These are phyloP conservation scores for Xylariales sp. DNA, from an alignment of 2,329 filamentous ascomycete species.

Conservation along the genomic window DNA sequence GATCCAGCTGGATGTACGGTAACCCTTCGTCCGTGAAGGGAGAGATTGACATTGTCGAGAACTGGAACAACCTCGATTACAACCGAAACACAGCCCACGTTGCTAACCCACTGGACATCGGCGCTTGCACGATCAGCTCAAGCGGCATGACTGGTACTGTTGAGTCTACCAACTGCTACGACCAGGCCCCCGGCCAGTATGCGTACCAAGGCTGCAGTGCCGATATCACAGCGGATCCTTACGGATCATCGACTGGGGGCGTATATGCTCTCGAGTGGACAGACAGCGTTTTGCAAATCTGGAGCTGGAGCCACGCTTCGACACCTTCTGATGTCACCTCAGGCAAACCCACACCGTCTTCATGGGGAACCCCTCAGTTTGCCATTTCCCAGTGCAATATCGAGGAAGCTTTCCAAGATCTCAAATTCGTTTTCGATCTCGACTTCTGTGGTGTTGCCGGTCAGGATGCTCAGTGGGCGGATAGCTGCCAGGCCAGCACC, in stretches of 20 bases:
- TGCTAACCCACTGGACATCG: too few relatives aligned
- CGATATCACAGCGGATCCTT: constrained; percentile 33
- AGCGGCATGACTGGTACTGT: constrained; percentile 25
- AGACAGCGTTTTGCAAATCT: constrained; percentile 54
- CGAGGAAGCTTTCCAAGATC: constrained; percentile 19
- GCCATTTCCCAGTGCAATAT: constrained; percentile 19
- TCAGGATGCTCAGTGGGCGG: constrained; percentile 14
- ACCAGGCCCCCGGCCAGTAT: constrained; percentile 28
- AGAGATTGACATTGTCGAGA: constrained; percentile 66
- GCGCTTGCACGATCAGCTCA: constrained; percentile 28
- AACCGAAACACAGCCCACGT: constrained; percentile 43
- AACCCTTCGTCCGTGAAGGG: constrained; percentile 33
- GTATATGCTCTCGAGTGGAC: constrained; percentile 57
- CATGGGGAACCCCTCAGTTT: constrained; percentile 17
- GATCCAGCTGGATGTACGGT: constrained; percentile 44
- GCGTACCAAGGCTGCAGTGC: constrained; percentile 36
- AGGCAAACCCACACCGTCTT: constrained; percentile 1
- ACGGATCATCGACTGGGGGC: constrained; percentile 31
- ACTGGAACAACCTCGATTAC: constrained; percentile 49
- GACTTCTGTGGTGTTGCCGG: constrained; percentile 15
- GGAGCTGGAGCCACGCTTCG: constrained; percentile 53
- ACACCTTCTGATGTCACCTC: constrained; percentile 47
- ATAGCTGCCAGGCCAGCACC: constrained; percentile 31
- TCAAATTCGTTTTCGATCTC: constrained; percentile 21
- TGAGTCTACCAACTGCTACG: constrained; percentile 29